Evolutionary conservation across 768 basidiomycete genomes (phyloP).

Genomic region (Russula sp.): DNA sequence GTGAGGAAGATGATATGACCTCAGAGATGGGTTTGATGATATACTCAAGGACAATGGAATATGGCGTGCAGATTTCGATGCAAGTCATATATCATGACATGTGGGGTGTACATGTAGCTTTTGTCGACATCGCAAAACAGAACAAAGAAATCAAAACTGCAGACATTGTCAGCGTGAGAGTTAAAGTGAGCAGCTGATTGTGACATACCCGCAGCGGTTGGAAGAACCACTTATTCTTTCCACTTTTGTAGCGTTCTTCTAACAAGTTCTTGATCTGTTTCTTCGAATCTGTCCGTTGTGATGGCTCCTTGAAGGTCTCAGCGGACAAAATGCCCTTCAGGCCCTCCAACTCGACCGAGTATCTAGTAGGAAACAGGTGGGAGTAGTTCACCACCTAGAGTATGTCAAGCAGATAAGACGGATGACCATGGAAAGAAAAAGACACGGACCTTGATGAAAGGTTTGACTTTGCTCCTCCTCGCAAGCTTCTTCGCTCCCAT

Average conservation of each 20-base stretch:
- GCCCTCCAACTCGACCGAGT: constrained; percentile 92
- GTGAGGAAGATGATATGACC: neutral
- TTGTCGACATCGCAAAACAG: constrained; percentile 27
- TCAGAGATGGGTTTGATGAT: neutral
- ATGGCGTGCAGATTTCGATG: constrained; percentile 9
- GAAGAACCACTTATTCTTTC: constrained; percentile 99
- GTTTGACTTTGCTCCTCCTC: constrained; percentile 95
- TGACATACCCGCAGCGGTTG: constrained; percentile 66
- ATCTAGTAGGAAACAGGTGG: constrained; percentile 98
- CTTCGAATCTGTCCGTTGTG: constrained; percentile 91
- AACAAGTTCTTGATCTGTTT: constrained; percentile 94
- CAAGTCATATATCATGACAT: constrained; percentile 30
- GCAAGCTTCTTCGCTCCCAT: constrained; percentile 97
- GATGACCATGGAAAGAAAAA: neutral
- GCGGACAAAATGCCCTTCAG: constrained; percentile 79
- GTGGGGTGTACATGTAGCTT: constrained; percentile 37
- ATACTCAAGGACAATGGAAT: neutral
- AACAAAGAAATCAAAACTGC: constrained; percentile 34
- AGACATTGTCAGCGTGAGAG: neutral
- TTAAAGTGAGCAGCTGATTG: no score
- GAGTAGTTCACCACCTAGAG: constrained; percentile 90
- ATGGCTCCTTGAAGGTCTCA: constrained; percentile 97
- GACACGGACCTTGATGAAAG: constrained; percentile 90
- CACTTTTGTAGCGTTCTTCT: constrained; percentile 88
- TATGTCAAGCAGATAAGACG: neutral